Conservation (phyloP, 1,139 yeast genomes). For the Candida sanyaensis region DNA sequence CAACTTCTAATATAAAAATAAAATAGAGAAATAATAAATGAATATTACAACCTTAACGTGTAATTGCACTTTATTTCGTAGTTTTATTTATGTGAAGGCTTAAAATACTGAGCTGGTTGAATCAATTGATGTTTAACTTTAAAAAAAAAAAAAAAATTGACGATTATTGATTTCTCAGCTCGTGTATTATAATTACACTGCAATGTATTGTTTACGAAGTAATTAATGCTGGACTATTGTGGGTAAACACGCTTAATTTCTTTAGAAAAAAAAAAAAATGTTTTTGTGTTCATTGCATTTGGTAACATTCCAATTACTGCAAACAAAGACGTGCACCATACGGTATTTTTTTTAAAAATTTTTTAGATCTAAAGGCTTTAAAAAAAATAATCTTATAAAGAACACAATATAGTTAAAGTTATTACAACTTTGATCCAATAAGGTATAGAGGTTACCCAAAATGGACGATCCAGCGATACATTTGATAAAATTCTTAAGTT, state of each 20-base stretch:
- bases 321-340: not conserved
- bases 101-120: no score
- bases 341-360: not conserved
- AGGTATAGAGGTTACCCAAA: not conserved
- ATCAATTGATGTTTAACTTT: not conserved
- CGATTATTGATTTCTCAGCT: not conserved
- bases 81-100: no score
- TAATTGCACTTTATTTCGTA: no score
- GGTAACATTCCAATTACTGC: not conserved
- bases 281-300: no score
- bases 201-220: not conserved
- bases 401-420: no score
- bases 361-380: not conserved
- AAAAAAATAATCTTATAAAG: no score
- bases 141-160: not conserved
- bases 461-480: slow-evolving; percentile 3
- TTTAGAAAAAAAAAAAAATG: no score
- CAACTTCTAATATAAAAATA: no score
- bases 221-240: not conserved
- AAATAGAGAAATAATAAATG: no score
- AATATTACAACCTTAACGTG: no score
- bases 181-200: not conserved
- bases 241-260: no score
- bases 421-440: not conserved
- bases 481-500: not conserved